Evolutionary conservation across 2,329 filamentous ascomycete genomes (phyloP), one percentile per base, ranked within the genome.

Genomic region (Colletotrichum gigasporum): DNA sequence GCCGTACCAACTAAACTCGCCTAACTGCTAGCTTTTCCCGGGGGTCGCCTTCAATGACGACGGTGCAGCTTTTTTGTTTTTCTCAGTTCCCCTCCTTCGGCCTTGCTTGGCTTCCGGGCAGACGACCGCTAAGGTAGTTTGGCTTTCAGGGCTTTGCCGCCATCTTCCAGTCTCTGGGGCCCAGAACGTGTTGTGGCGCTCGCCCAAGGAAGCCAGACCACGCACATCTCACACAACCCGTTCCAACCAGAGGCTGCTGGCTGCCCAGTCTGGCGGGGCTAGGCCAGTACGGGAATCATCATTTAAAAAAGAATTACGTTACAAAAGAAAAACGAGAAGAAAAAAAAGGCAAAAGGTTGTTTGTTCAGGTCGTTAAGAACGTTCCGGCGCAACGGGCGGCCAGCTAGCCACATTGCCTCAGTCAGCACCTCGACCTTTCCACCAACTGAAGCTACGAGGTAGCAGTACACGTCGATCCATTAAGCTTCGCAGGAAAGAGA

Each of bases 381-480:
- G 56, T 61, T 52, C 61, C 56, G 56, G 48, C 34, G 53, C 34
- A 53, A 53, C 55, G 55, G 61, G 54, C 22, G 16, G 55, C 45
- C 45, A 51, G 18, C 52, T 9, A 52, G 37, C 53, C 35, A 32
- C 35, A 18, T 50, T 37, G 51, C 34, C 44, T 52, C 47, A 47
- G 60, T 63, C 60, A 53, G 55, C 60, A 32, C 30, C 37, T 41
- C 45, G 53, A 56, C 53, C 41, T 24, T 14, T 28, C 39, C 55
- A 47, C 34, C 39, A n/a, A 41, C 20, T 44, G 32, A 35, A 41
- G 18, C 11, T 30, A 11, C 22, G 18, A 26, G 39, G 60, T 59
- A 54, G 37, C 24, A 44, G 37, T 18, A 37, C 47, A 37, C 47
- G 50, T 47, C 42, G 16, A 22, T 20, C 16, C 16, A 63, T 59